These are phyloP conservation scores for Aureobasidium sp. DNA, from an alignment of 2,329 filamentous ascomycete genomes.

Conservation along the genomic window DNA sequence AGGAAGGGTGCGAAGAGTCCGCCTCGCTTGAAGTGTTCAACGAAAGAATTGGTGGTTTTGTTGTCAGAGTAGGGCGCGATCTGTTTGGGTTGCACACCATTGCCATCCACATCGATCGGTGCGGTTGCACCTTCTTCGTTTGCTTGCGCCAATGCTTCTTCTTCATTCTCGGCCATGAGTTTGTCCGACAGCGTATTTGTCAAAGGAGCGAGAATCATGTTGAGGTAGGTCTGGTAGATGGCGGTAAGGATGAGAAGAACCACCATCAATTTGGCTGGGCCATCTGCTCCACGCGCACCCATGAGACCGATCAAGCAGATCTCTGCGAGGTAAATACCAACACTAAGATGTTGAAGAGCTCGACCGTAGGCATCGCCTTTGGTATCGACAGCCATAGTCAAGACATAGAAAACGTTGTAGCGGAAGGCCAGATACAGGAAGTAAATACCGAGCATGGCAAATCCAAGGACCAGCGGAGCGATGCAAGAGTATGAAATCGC, in stretches of 20 bases:
- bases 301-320: constrained; percentile 38
- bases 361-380: constrained; percentile 34
- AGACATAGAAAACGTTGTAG: constrained; percentile 41
- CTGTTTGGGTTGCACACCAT: constrained; percentile 6
- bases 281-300: constrained; percentile 30
- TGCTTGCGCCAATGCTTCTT: constrained; percentile 14
- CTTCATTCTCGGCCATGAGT: constrained; percentile 8
- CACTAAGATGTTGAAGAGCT: constrained; percentile 35
- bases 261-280: constrained; percentile 33
- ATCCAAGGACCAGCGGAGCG: constrained; percentile 36
- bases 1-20: neutral
- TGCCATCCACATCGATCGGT: constrained; percentile 18
- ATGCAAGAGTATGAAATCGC: constrained; percentile 39
- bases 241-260: constrained; percentile 31
- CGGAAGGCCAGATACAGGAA: constrained; percentile 39
- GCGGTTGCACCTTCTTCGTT: constrained; percentile 16
- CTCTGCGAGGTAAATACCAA: constrained; percentile 37
- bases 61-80: constrained; percentile 3
- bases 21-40: constrained; percentile 1
- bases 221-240: constrained; percentile 31
- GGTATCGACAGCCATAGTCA: constrained; percentile 35
- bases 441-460: constrained; percentile 32
- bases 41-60: constrained; percentile 4
- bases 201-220: constrained; percentile 22
- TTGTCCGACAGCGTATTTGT: constrained; percentile 24